Conservation (phyloP, 257 asterid genomes). For the Plantago ovata region DNA sequence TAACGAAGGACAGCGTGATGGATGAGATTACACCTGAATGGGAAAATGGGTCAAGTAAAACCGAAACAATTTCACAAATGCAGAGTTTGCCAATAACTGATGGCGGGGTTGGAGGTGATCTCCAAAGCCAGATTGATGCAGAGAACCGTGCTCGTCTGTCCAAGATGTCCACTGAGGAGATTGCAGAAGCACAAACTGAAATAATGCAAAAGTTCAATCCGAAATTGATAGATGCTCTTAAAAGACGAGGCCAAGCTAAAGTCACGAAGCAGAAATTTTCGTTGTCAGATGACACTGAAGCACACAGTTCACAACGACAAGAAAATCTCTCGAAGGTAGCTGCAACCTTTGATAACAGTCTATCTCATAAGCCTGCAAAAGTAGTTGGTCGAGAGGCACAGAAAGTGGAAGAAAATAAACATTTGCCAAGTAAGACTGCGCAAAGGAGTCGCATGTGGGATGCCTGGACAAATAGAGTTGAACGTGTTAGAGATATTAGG, state of each 20-base stretch:
- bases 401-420: conserved; percentile 26
- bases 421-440: conserved; percentile 22
- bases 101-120: conserved; percentile 35
- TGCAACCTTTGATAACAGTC: conserved; percentile 24
- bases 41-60: conserved; percentile 20
- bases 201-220: conserved; percentile 69
- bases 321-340: conserved; percentile 21
- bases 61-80: conserved; percentile 21
- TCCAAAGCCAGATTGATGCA: conserved; percentile 75
- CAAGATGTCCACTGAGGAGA: conserved; percentile 72
- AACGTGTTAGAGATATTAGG: conserved; percentile 65
- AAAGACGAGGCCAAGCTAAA: conserved; percentile 55
- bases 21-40: conserved; percentile 15
- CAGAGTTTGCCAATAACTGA: conserved; percentile 27
- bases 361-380: conserved; percentile 29
- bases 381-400: conserved; percentile 22
- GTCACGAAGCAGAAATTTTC: conserved; percentile 47
- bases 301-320: conserved; percentile 25
- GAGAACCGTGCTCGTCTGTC: conserved; percentile 66
- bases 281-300: conserved; percentile 32
- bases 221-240: conserved; percentile 48
- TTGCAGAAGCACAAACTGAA: conserved; percentile 84
- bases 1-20: conserved; percentile 10
- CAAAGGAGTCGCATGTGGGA: conserved; percentile 52
- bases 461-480: conserved; percentile 88